Evolutionary conservation across 2,329 filamentous ascomycete genomes (phyloP), one percentile per base, ranked within the genome.

Genomic region (Bipolaris sorokiniana): DNA sequence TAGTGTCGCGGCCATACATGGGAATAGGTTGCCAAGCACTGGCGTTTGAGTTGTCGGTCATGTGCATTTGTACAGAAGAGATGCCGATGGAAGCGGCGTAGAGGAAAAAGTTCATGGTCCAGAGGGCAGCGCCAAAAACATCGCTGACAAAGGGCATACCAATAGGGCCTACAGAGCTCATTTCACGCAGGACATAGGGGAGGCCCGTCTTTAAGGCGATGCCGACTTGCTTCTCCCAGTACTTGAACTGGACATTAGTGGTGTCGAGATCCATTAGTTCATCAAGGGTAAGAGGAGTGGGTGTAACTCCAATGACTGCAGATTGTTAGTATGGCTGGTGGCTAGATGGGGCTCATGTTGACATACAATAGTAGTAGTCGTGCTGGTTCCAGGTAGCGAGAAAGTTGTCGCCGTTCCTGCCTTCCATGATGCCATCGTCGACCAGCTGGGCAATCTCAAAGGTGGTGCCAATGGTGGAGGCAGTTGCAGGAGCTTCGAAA

Each of bases 1-100:
- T 76, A 1, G 79, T 78, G 23, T 71, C 68, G 5, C 68, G 74
- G 26, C 73, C 78, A 59, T 79, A 75, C 56, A 76, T 69, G 16
- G 69, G 48, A 36, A 79, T 72, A 15, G 82, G 82, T 59, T 81
- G 78, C 82, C 82, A 84, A 2, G 81, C 79, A 53, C 77, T 77
- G 6, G 81, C 79, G 62, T 80, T 80, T 58, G 81, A 82, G 68
- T 82, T 82, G 68, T 82, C 80, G 9, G 81, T 83, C 81, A 83
- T 83, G 74, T 84, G 82, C 75, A 83, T 79, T 59, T 82, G 76
- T 2, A 83, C 80, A 7, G 78, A 79, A 0, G 76, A 71, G 49
- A 83, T 77, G 58, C 80, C 80, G 38, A 82, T 74, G 5, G 77
- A 77, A 7, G 82, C 80, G 3, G 78, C 72, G 67, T 83, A 83